These are phyloP conservation scores for Rosa rugosa DNA, from an alignment of 306 rosid genomes.

Conservation along the genomic window DNA sequence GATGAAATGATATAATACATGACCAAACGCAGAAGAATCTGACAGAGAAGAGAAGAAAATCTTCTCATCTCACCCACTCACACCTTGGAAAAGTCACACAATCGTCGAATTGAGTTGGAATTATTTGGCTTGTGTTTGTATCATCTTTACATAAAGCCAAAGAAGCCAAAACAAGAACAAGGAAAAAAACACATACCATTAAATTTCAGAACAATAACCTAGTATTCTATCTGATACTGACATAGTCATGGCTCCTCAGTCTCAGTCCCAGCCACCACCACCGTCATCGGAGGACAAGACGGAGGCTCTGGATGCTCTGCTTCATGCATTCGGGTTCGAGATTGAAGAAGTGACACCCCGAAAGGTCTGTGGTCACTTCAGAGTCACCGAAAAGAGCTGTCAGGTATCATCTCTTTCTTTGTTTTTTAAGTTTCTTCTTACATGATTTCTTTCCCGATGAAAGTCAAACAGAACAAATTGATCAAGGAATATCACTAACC, in stretches of 20 bases:
- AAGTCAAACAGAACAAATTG: neutral
- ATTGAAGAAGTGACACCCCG: slow-evolving; percentile 49
- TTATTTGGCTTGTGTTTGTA: neutral
- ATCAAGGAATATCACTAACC: neutral
- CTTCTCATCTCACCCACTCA: neutral
- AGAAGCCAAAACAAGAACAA: neutral
- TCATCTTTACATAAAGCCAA: neutral
- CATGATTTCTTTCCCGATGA: neutral
- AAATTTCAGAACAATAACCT: neutral
- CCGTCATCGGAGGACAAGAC: slow-evolving; percentile 26
- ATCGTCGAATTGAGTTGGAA: neutral
- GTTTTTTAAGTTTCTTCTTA: neutral
- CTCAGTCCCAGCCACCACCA: neutral
- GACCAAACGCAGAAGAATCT: neutral
- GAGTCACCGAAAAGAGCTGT: slow-evolving; percentile 58
- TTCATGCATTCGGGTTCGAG: slow-evolving; percentile 61
- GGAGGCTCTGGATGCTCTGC: slow-evolving; percentile 50
- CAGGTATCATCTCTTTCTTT: slow-evolving; percentile 44
- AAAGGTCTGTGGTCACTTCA: slow-evolving; percentile 62
- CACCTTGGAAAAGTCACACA: neutral
- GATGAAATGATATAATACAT: neutral
- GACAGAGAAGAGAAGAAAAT: neutral
- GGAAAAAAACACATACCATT: neutral
- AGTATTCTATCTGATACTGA: neutral
- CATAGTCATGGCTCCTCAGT: neutral